phyloP scores from a whole-genome alignment of 768 basidiomycete species.

The Gymnopilus junonius region DNA sequence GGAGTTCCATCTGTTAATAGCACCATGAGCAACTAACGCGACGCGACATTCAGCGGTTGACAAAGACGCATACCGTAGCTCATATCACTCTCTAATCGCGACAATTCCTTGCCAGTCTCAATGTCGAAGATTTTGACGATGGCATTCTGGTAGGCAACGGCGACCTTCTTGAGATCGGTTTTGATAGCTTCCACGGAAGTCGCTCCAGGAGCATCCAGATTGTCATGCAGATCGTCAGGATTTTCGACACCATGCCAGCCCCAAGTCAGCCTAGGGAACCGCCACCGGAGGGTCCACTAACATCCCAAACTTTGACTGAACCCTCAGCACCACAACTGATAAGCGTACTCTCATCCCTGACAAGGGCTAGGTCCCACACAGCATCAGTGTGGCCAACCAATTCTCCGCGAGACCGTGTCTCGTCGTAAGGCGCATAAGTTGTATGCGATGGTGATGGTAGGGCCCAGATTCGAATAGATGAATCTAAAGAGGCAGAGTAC shows the following conservation, averaged over 20 bases:
- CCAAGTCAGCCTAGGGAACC: constrained; percentile 80
- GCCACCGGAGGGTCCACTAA: constrained; percentile 66
- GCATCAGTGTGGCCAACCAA: constrained; percentile 95
- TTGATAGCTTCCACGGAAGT: constrained; percentile 86
- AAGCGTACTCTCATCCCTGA: constrained; percentile 81
- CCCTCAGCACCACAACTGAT: constrained; percentile 94
- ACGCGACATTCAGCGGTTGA: background rate
- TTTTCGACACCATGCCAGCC: constrained; percentile 73
- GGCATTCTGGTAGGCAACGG: constrained; percentile 89
- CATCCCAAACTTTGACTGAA: constrained; percentile 92
- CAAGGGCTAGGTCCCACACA: constrained; percentile 92
- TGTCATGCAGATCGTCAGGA: constrained; percentile 51
- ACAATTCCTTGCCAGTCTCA: constrained; percentile 82
- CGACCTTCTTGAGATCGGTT: constrained; percentile 82
- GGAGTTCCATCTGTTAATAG: constrained; percentile 63
- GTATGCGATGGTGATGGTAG: constrained; percentile 78
- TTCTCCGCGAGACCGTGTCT: constrained; percentile 73
- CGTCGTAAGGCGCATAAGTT: constrained; percentile 91
- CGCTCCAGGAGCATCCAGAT: constrained; percentile 64
- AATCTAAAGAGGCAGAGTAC: constrained; percentile 93
- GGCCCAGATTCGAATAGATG: constrained; percentile 91
- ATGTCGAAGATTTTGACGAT: constrained; percentile 91
- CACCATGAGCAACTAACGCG: constrained; percentile 8
- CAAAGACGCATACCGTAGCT: constrained; percentile 51
- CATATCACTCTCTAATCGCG: constrained; percentile 61